Percentiles rank a stretch among this genome's conserved stretches.
Conservation (phyloP, 2,329 filamentous ascomycete species). For the Cytospora chrysosperma region DNA sequence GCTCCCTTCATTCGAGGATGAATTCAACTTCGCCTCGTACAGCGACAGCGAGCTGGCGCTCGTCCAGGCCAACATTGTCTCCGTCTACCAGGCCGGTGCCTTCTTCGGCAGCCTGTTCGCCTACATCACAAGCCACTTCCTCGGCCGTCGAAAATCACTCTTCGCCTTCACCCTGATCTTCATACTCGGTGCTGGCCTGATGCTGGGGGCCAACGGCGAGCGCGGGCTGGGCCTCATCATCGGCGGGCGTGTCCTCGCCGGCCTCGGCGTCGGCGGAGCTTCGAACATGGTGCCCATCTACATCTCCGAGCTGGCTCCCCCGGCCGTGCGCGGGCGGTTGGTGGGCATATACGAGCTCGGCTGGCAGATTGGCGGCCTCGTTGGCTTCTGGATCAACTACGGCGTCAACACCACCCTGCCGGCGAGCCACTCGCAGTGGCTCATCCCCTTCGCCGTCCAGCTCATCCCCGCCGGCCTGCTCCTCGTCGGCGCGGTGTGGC, state of each 20-base stretch:
- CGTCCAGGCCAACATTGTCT: conserved; percentile 74
- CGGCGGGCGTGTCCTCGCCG: conserved; percentile 61
- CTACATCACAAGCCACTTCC: conserved; percentile 64
- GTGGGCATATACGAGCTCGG: conserved; percentile 67
- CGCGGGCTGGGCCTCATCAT: conserved; percentile 65
- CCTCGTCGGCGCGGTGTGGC: conserved; percentile 57
- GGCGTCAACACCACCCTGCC: conserved; percentile 54
- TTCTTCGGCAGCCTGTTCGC: conserved; percentile 77
- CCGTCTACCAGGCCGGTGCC: conserved; percentile 77
- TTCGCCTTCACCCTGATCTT: conserved; percentile 63
- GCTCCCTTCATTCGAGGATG: conserved; percentile 64
- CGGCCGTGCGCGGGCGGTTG: conserved; percentile 62
- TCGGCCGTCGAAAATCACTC: conserved; percentile 66
- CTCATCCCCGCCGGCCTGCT: conserved; percentile 63
- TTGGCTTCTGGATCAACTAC: conserved; percentile 67
- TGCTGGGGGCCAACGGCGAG: conserved; percentile 63
- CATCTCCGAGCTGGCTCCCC: conserved; percentile 59
- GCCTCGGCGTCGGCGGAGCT: conserved; percentile 61
- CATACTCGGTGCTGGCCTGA: conserved; percentile 68
- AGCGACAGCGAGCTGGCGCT: conserved; percentile 49
- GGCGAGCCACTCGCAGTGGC: conserved; percentile 55
- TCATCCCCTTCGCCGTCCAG: conserved; percentile 65
- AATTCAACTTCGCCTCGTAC: conserved; percentile 64
- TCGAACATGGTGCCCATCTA: conserved; percentile 65
- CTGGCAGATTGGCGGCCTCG: conserved; percentile 62